These are phyloP conservation scores for Brassica hybrid DNA, from an alignment of 441 rosid species.

Conservation along the genomic window DNA sequence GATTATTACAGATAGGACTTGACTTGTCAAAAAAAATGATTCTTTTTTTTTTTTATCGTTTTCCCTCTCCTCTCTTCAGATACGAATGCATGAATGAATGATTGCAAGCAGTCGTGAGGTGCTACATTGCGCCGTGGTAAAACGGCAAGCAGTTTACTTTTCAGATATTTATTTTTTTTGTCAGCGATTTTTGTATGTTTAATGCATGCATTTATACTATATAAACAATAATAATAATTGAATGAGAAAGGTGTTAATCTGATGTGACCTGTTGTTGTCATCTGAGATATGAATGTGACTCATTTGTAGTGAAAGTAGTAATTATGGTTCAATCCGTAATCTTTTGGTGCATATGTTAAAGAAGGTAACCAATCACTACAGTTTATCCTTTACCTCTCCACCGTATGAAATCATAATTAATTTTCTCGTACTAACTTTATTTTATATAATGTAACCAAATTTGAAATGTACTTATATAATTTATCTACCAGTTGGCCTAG, in stretches of 20 bases:
- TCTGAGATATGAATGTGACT: not conserved
- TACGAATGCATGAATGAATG: constrained; percentile 17
- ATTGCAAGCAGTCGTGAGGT: constrained; percentile 26
- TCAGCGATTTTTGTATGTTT: not conserved
- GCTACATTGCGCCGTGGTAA: constrained; percentile 8
- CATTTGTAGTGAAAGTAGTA: not conserved
- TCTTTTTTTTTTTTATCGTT: constrained; percentile 16
- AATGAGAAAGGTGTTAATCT: not conserved
- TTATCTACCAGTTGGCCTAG: not conserved
- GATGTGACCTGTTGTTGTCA: not conserved
- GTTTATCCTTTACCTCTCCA: not conserved
- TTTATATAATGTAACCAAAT: not conserved
- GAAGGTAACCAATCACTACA: not conserved
- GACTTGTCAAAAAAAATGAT: not conserved
- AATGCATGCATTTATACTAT: constrained; percentile 15
- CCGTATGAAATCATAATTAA: not conserved
- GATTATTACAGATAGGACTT: not conserved
- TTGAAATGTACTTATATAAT: not conserved
- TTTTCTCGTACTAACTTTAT: not conserved
- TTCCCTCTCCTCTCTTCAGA: constrained; percentile 36
- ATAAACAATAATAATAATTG: not conserved
- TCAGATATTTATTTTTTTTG: not conserved
- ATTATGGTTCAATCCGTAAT: not conserved
- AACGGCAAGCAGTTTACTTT: constrained; percentile 33
- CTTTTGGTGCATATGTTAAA: not conserved